Evolutionary conservation across 2,329 filamentous ascomycete species (phyloP).

Genomic region (Xylaria sp.): DNA sequence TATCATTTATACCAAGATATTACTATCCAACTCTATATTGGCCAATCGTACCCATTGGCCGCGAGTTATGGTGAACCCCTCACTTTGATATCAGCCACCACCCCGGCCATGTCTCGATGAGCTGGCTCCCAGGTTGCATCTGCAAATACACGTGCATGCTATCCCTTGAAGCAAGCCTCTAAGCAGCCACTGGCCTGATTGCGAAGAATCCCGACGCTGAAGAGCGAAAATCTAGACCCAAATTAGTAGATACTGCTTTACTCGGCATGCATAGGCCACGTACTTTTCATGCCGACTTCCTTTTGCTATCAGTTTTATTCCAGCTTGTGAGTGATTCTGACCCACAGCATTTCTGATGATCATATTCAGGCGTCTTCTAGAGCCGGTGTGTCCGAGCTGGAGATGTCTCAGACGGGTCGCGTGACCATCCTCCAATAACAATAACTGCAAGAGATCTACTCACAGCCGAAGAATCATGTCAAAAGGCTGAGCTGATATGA

Average conservation of each 20-base stretch:
- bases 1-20: slow-evolving; percentile 25
- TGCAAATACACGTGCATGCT: background rate
- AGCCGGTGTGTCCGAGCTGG: background rate
- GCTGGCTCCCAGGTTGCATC: slow-evolving; percentile 11
- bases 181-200: slow-evolving; percentile 1
- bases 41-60: background rate
- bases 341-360: background rate
- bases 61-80: slow-evolving; percentile 8
- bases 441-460: background rate
- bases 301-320: background rate
- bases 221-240: background rate
- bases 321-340: background rate
- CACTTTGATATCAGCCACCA: slow-evolving; percentile 13
- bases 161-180: background rate
- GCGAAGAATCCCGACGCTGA: background rate
- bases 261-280: slow-evolving; percentile 9
- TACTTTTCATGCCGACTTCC: background rate
- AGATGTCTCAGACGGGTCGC: background rate
- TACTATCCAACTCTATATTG: slow-evolving; percentile 14
- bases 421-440: background rate
- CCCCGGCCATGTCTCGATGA: slow-evolving; percentile 6
- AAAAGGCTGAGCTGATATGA: background rate
- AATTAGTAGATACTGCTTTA: background rate
- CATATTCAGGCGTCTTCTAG: background rate
- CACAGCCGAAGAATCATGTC: background rate